Evolutionary conservation across 352 stramenopile species (phyloP), one percentile per base, ranked within the genome.

Genomic region (Phytophthora pluvialis): DNA sequence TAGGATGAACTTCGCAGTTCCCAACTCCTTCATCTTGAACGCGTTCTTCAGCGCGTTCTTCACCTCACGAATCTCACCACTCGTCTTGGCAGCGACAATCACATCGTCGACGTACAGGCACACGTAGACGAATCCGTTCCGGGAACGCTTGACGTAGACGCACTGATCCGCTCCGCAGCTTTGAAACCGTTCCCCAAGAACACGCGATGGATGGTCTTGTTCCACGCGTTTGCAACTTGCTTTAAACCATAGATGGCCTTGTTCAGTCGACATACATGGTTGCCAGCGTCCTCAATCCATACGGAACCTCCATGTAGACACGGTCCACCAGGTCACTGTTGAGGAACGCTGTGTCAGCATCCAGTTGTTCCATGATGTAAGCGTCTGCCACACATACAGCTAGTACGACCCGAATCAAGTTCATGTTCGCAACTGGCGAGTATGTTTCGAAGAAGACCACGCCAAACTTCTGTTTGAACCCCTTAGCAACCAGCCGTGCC

Each of bases 331-430:
- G 5, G 0, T 21, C 35, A 42, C 55, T 71, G 35, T 78, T 67
- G 1, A 77, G 38, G 31, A 78, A 83, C 15, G 63, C 72, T 13
- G 64, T 79, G 13, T 80, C 68, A 3, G 68, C 68, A 39, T 83
- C 65, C 16, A 75, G 39, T n/a, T 80, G 72, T 28, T 73, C 21
- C 25, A 79, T 72, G 13, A 31, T 1, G 6, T 35, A 35, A 4
- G 4, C 31, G 9, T 35, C 5, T 35, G 5, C 31, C 5, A 9
- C 31, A 9, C 31, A 67, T 4, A 75, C 33, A 1, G 67, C 15
- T 1, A 77, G n/a, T 6, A 68, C 40, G 10, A 76, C 32, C 35
- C 70, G 52, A 11, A 87, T 68, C 3, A 66, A 78, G 43, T 70
- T 74, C 52, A 80, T 73, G 53, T 70, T 73, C 13, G 68, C 63